Evolutionary conservation across 345 rosid species (phyloP), one percentile per base, ranked within the genome.

Genomic region (Microcos paniculata): DNA sequence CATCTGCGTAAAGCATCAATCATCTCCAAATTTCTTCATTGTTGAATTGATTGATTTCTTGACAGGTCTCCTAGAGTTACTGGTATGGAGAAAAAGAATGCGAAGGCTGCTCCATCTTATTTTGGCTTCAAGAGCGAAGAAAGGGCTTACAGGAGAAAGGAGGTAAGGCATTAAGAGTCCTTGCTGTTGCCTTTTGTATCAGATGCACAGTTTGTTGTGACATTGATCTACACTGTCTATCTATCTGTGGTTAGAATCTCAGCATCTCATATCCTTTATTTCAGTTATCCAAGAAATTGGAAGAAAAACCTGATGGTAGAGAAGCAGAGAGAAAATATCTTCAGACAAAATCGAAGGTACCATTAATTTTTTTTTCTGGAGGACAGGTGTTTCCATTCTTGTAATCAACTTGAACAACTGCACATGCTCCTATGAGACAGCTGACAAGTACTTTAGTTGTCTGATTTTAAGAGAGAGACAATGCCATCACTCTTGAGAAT

Each of bases 261-360:
- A 26, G 4, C n/a, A n/a, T 19, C 46, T 75, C 57, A 70, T 43
- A 51, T 21, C 72, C 49, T 56, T 48, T 64, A 67, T 77, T 79
- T 72, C 86, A 88, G 89, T 53, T 81, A 59, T 64, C 71, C 19
- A 87, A 83, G 72, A 88, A 84, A 58, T 55, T 57, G 74, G 88
- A 80, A 52, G 84, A 65, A 71, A 87, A 80, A 76, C 79, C 88
- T 40, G 72, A 69, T 77, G 46, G 80, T 43, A 83, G 80, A 55
- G 83, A 75, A 30, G 79, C 72, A 38, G 84, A 74, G 79, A 82
- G 81, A 49, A 75, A 46, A 14, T 35, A 58, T 26, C 77, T 81
- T 53, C 83, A 35, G 31, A 69, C 84, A 51, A 91, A 85, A 84
- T 62, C 84, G 11, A 86, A 84, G 93, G 96, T 91, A 72, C 42